Conservation (phyloP, 495 filamentous ascomycete species). For the Lophiostoma macrostomum region DNA sequence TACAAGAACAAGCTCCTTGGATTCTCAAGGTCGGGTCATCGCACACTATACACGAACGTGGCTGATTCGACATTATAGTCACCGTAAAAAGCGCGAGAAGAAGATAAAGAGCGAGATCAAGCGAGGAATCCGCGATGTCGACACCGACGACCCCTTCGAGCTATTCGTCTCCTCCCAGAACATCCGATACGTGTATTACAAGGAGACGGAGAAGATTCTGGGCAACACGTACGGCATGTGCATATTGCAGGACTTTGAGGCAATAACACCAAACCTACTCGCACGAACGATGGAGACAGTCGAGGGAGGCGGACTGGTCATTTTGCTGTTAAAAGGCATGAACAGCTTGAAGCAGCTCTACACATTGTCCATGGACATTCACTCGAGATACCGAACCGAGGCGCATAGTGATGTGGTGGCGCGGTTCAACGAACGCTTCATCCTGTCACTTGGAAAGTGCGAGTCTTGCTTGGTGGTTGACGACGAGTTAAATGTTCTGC, state of each 20-base stretch:
- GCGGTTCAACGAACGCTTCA: slow-evolving; percentile 96
- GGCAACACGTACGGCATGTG: slow-evolving; percentile 99
- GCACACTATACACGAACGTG: too few relatives aligned
- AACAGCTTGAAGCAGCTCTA: slow-evolving; percentile 95
- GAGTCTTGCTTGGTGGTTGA: slow-evolving; percentile 94
- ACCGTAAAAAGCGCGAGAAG: slow-evolving; percentile 94
- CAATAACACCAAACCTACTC: slow-evolving; percentile 91
- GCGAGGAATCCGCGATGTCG: slow-evolving; percentile 88
- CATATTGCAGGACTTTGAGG: slow-evolving; percentile 97
- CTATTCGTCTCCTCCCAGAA: slow-evolving; percentile 94
- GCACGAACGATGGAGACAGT: slow-evolving; percentile 96
- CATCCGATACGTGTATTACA: slow-evolving; percentile 99
- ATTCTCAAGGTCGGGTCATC: slow-evolving; percentile 65
- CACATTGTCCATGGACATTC: slow-evolving; percentile 96
- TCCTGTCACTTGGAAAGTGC: slow-evolving; percentile 91
- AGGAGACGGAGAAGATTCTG: slow-evolving; percentile 99
- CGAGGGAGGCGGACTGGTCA: slow-evolving; percentile 88
- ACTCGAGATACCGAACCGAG: slow-evolving; percentile 94
- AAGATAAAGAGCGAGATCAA: slow-evolving; percentile 99
- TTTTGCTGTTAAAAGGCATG: slow-evolving; percentile 94
- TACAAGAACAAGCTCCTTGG: slow-evolving; percentile 97
- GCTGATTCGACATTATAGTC: slow-evolving; percentile 53
- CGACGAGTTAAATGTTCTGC: slow-evolving; percentile 95
- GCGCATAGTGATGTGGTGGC: slow-evolving; percentile 94
- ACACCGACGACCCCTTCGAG: slow-evolving; percentile 95